Conservation (phyloP, 2,329 filamentous ascomycete genomes). For the Penicillium psychrosexuale region DNA sequence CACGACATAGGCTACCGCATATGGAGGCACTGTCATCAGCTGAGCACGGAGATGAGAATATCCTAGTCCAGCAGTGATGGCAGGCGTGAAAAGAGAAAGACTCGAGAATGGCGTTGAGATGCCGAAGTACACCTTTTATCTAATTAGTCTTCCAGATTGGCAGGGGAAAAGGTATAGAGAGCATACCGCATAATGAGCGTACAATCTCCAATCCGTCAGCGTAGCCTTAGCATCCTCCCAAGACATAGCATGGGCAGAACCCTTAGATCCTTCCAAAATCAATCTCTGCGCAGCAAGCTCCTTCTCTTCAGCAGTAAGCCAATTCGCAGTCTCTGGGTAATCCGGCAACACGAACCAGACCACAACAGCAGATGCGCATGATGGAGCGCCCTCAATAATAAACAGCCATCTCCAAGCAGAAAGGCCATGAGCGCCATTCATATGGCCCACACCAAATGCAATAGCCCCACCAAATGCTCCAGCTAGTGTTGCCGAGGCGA, state of each 20-base stretch:
- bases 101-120: slow-evolving; percentile 57
- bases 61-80: slow-evolving; percentile 59
- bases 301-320: slow-evolving; percentile 47
- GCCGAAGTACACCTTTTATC: slow-evolving; percentile 47
- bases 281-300: slow-evolving; percentile 43
- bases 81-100: slow-evolving; percentile 60
- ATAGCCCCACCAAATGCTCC: slow-evolving; percentile 54
- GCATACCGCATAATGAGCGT: slow-evolving; percentile 52
- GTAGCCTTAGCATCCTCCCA: slow-evolving; percentile 49
- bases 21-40: slow-evolving; percentile 65
- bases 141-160: slow-evolving; percentile 15
- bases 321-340: slow-evolving; percentile 49
- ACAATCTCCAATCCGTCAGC: slow-evolving; percentile 51
- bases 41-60: slow-evolving; percentile 59
- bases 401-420: slow-evolving; percentile 50
- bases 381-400: slow-evolving; percentile 45
- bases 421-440: slow-evolving; percentile 25
- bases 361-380: slow-evolving; percentile 36
- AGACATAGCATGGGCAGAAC: slow-evolving; percentile 42
- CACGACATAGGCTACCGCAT: slow-evolving; percentile 57
- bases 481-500: slow-evolving; percentile 55
- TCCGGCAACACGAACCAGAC: slow-evolving; percentile 50
- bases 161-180: neutral
- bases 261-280: slow-evolving; percentile 41
- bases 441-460: slow-evolving; percentile 51